Evolutionary conservation across 768 basidiomycete genomes (phyloP), one percentile per base, ranked within the genome.

Genomic region (Collybia mongolica): DNA sequence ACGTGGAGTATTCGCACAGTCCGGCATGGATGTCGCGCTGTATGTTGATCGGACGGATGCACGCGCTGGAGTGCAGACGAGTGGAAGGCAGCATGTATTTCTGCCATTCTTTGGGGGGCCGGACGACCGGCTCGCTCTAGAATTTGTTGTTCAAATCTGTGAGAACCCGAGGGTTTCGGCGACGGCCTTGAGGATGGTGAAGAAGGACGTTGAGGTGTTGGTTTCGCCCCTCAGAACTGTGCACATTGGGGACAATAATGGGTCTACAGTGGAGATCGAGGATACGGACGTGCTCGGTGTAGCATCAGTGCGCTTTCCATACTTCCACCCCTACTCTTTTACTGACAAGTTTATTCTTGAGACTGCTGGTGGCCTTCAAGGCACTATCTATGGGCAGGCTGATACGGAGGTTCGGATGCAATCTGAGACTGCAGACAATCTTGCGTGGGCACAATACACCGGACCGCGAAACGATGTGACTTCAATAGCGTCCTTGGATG

Each of bases 81-180:
- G 65, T 40, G 69, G 68, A 36, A 65, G 59, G 7, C 77, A 84
- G 60, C 89, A 92, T 61, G 57, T 98, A 12, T 89, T 93, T 68
- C 17, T 47, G 24, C 37, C 46, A n/a, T 47, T 47, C 36, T 47
- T 47, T 26, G 46, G 46, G 23, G 46, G 46, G 2, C 46, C 46
- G 8, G 46, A 47, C 24, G 46, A 47, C n/a, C 29, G 96, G 2
- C 74, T 93, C 15, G 91, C 93, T 0, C 70, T 98, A 29, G 83
- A 88, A 24, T 83, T 98, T 57, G 87, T 90, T 19, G 79, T 88
- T 12, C 94, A 95, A 66, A 71, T 97, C 23, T 95, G 90, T 64
- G 72, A 77, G 51, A 87, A 86, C 55, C 72, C 79, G 11, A 72
- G 70, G 48, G 76, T 90, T 11, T 79, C 71, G 7, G 96, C 92